Percentiles rank a stretch among this genome's conserved stretches.
phyloP scores from a whole-genome alignment of 1,139 yeast genomes.

The Saccharomycopsis crataegensis region DNA sequence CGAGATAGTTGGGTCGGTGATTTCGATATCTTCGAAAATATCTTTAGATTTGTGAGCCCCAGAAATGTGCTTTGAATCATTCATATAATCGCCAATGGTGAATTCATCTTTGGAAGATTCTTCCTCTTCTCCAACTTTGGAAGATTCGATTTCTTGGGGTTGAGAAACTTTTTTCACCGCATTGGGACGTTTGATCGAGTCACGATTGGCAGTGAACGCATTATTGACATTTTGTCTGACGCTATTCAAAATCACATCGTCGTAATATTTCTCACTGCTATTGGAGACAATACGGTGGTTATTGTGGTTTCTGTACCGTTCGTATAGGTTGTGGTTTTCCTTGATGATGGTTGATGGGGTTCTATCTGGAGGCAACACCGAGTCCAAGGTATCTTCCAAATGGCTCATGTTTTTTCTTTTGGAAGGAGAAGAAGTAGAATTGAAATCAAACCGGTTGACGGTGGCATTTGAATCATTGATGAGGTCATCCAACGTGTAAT shows the following conservation, averaged over 20 bases:
- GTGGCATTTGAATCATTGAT: slow-evolving; percentile 11
- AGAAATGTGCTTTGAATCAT: not conserved
- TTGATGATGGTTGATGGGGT: slow-evolving; percentile 19
- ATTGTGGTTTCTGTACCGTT: not conserved
- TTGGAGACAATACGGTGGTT: not conserved
- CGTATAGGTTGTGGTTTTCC: slow-evolving; percentile 12
- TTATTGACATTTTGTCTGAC: slow-evolving; percentile 16
- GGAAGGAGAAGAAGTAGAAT: not conserved
- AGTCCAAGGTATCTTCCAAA: slow-evolving; percentile 15
- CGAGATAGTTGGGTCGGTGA: slow-evolving; percentile 3
- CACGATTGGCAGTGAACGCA: not conserved
- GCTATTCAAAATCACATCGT: slow-evolving; percentile 17
- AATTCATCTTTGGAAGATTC: slow-evolving; percentile 6
- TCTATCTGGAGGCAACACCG: slow-evolving; percentile 19
- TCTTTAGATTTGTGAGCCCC: not conserved
- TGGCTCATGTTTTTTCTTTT: not conserved
- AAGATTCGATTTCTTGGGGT: not conserved
- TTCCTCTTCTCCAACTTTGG: slow-evolving; percentile 4
- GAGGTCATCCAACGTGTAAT: slow-evolving; percentile 2
- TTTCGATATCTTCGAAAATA: not conserved
- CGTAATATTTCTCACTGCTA: slow-evolving; percentile 17
- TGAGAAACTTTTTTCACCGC: not conserved
- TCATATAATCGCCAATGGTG: slow-evolving; percentile 19
- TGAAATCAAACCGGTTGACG: slow-evolving; percentile 8
- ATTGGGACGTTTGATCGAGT: slow-evolving; percentile 1